Conservation (phyloP, 495 filamentous ascomycete genomes). For the Trypethelium eluteriae region DNA sequence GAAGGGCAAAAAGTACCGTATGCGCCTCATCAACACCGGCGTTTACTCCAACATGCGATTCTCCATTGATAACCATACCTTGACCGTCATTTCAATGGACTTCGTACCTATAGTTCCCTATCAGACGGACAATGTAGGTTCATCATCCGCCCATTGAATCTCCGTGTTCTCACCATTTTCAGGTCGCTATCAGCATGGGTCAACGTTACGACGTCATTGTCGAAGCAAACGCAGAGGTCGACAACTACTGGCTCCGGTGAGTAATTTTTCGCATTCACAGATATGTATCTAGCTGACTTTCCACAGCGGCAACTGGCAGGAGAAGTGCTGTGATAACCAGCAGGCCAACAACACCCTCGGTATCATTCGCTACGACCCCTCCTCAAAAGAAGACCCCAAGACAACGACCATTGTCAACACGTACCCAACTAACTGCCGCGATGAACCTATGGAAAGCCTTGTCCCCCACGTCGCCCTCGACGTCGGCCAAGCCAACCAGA, state of each 20-base stretch:
- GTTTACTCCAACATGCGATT: conserved; percentile 46
- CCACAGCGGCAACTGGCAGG: conserved; percentile 25
- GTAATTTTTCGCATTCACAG: conserved; percentile 18
- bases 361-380: conserved; percentile 31
- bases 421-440: conserved; percentile 34
- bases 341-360: conserved; percentile 32
- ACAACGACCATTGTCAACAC: conserved; percentile 29
- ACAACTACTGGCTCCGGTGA: conserved; percentile 37
- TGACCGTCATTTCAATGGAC: conserved; percentile 41
- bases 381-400: conserved; percentile 15
- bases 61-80: conserved; percentile 38
- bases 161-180: conserved; percentile 13
- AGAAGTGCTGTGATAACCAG: conserved; percentile 23
- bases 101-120: conserved; percentile 40
- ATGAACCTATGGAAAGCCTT: conserved; percentile 32
- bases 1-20: conserved; percentile 51
- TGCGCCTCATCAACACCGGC: conserved; percentile 63
- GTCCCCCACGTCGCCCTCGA: conserved; percentile 26
- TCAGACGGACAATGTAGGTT: conserved; percentile 27
- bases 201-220: conserved; percentile 41
- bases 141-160: conserved; percentile 27
- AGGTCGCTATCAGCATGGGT: conserved; percentile 33
- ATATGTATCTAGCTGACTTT: conserved; percentile 8
- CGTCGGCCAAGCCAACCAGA: conserved; percentile 20
- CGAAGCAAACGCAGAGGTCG: conserved; percentile 31